Evolutionary conservation across 2,329 filamentous ascomycete genomes (phyloP), one percentile per base, ranked within the genome.

Genomic region (Claviceps digitariae): DNA sequence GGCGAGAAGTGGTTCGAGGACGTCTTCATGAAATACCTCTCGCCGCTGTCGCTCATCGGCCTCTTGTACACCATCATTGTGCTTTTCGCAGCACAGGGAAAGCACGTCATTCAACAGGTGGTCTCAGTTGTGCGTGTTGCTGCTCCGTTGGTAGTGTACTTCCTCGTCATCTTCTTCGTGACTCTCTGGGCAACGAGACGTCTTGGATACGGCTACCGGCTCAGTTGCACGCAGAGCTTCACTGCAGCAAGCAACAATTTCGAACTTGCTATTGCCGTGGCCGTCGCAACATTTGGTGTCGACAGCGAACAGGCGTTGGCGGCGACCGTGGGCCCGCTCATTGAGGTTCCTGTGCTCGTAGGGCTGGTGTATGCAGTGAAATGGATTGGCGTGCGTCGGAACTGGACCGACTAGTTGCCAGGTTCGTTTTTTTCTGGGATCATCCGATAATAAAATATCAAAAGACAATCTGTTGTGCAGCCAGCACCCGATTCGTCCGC

Each of bases 211-310:
- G 81, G 80, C 0, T 94, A 94, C 64, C 75, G 76, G 38, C 65
- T 90, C 1, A 77, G 78, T 1, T 76, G 78, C 12, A 91, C 88
- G 2, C 88, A 94, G 68, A 90, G 86, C 63, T 93, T 95, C 61
- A 94, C 87, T 0, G 90, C 88, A 0, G 86, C 87, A 1, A 95
- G 89, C 65, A 95, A 95, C 64, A 95, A 95, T 64, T 95, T 95
- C 62, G 90, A 95, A 71, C 72, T 95, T 25, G 88, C 90, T 0
- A 95, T 95, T 68, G 89, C 89, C 0, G 89, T 95, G 0, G 87
- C 87, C 0, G 83, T 95, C 3, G 85, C 89, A 0, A 84, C 84
- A 0, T 95, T 86, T 68, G 90, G 89, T 0, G 76, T 84, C 0
- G 72, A 85, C 43, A 91, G 86, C 61, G 82, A 90, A 50, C 83